Percentiles rank a stretch among this genome's conserved stretches.
Evolutionary conservation across 371 early-diverging fungal species (phyloP).

Genomic region (Choanephora cucurbitarum): DNA sequence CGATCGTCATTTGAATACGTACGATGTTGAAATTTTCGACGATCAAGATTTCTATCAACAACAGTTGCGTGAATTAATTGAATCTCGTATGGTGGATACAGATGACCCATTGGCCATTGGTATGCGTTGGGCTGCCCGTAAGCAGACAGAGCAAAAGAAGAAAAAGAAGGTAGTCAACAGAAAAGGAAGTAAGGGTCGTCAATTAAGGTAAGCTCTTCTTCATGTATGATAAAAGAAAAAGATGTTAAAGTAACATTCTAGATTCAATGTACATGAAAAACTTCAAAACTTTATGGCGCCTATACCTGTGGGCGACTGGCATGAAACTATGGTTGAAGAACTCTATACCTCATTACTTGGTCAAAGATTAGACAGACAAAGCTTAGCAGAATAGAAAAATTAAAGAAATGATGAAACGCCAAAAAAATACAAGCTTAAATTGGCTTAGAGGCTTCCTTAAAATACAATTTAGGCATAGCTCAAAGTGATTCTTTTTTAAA

Average conservation of each 20-base stretch:
- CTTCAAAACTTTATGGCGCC: constrained; percentile 96
- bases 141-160: constrained; percentile 71
- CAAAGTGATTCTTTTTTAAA: not conserved
- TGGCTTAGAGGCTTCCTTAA: too few species aligned
- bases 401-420: constrained; percentile 8
- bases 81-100: constrained; percentile 86
- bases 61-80: constrained; percentile 90
- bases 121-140: constrained; percentile 82
- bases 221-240: not conserved
- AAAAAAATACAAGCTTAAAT: too few species aligned
- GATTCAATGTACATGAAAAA: constrained; percentile 93
- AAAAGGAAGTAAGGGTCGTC: constrained; percentile 91
- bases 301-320: constrained; percentile 85
- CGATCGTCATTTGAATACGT: constrained; percentile 70
- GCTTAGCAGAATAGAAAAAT: constrained; percentile 26
- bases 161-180: constrained; percentile 76
- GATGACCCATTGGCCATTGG: constrained; percentile 80
- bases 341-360: constrained; percentile 86
- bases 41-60: constrained; percentile 95
- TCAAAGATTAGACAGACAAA: constrained; percentile 32
- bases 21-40: constrained; percentile 90
- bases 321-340: constrained; percentile 89
- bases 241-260: too few species aligned
- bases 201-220: constrained; percentile 56
- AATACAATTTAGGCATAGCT: not conserved